These are phyloP conservation scores for Leishmania amazonensis DNA, from an alignment of 208 protist genomes.

Conservation along the genomic window DNA sequence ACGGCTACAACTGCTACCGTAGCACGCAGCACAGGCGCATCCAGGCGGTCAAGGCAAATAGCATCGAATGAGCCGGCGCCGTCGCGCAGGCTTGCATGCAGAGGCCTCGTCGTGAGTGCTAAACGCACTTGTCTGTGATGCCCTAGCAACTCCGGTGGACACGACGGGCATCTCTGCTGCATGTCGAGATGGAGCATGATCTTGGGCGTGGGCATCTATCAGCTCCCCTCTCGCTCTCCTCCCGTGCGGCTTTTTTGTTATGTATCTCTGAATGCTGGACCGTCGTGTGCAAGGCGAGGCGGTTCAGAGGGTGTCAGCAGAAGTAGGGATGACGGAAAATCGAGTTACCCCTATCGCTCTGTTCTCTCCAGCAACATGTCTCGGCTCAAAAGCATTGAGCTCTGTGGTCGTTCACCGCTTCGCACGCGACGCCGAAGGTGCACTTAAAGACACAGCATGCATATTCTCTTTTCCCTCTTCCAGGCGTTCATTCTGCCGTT, in stretches of 20 bases:
- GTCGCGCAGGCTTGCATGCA: background rate
- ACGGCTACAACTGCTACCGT: constrained; percentile 89
- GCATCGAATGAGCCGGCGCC: constrained; percentile 14
- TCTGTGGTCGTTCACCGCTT: background rate
- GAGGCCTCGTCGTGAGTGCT: background rate
- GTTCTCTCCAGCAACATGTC: background rate
- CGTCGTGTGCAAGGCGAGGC: background rate
- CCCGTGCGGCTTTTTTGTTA: background rate
- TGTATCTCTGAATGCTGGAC: background rate
- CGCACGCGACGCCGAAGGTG: background rate
- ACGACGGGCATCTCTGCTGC: background rate
- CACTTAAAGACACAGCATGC: background rate
- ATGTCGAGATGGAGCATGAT: background rate
- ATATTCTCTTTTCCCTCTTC: background rate
- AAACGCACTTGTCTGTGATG: background rate
- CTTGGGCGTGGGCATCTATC: background rate
- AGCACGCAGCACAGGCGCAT: constrained; percentile 47
- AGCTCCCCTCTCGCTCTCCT: background rate
- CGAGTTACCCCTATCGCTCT: background rate
- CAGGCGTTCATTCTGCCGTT: background rate
- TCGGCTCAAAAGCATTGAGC: background rate
- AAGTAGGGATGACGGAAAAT: background rate
- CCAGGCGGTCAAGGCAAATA: constrained; percentile 20
- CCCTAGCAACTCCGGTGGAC: background rate
- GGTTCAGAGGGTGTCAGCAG: background rate